Percentiles rank a stretch among this genome's conserved stretches.
Evolutionary conservation across 2,329 filamentous ascomycete species (phyloP).

Genomic region (Ophiostoma angusticollis): DNA sequence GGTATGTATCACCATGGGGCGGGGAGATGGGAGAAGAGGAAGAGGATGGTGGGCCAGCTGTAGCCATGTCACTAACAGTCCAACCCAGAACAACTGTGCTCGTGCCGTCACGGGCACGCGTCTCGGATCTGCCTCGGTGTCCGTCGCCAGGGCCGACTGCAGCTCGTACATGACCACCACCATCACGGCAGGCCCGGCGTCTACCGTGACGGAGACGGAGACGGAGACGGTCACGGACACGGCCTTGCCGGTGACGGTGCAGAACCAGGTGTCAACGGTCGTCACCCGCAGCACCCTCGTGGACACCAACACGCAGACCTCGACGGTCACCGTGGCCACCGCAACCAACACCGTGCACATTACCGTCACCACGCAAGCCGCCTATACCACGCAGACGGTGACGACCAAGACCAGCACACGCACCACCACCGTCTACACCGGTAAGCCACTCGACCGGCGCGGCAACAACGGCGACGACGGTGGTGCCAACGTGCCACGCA

Average conservation of each 20-base stretch:
- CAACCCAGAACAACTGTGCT: slow-evolving; percentile 12
- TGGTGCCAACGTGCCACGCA: no score
- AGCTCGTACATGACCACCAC: slow-evolving; percentile 6
- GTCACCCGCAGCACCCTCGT: background rate
- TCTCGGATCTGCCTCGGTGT: background rate
- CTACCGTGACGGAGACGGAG: background rate
- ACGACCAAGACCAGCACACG: background rate
- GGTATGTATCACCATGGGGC: no score
- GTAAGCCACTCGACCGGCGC: background rate
- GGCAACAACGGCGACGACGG: no score
- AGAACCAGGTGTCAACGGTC: background rate
- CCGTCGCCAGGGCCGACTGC: slow-evolving; percentile 9
- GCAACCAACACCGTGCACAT: background rate
- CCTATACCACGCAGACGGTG: background rate
- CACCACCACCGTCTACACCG: background rate
- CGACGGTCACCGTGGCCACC: slow-evolving; percentile 1
- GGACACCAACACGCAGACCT: background rate
- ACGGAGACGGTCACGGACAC: background rate
- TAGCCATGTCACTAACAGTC: no score
- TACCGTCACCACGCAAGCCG: background rate
- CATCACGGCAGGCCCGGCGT: no score
- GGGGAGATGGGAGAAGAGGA: no score
- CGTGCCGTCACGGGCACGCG: slow-evolving; percentile 11
- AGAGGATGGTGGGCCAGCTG: no score
- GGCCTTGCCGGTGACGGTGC: slow-evolving; percentile 1